Conservation (phyloP, 2,329 filamentous ascomycete species). For the Cercospora sp. region DNA sequence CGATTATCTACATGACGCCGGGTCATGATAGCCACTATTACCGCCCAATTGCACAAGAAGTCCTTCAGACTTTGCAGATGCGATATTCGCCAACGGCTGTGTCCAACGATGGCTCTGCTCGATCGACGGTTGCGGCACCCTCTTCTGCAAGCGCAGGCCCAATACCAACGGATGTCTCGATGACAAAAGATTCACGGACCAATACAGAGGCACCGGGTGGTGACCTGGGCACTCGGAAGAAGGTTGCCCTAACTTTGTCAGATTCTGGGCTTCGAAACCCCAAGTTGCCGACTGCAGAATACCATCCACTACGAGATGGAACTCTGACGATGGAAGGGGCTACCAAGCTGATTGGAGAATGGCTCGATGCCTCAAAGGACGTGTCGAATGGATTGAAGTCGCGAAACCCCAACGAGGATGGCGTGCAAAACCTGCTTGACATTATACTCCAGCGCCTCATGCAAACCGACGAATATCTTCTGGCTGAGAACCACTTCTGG, state of each 20-base stretch:
- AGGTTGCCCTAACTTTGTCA: not conserved
- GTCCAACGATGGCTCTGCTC: too few species aligned
- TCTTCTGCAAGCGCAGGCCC: too few species aligned
- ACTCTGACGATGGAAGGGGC: not conserved
- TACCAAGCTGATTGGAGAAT: not conserved
- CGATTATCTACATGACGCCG: not conserved
- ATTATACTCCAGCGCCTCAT: not conserved
- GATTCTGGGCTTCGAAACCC: not conserved
- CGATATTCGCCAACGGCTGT: not conserved
- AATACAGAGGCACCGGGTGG: too few species aligned
- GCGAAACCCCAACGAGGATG: too few species aligned
- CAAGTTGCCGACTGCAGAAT: not conserved
- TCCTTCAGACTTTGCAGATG: not conserved
- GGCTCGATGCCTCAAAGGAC: not conserved
- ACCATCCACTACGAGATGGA: not conserved
- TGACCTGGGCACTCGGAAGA: not conserved
- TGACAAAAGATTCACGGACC: too few species aligned
- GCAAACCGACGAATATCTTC: not conserved
- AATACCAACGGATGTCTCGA: too few species aligned
- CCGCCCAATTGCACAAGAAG: not conserved
- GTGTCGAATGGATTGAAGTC: not conserved
- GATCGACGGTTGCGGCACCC: too few species aligned
- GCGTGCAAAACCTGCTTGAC: not conserved
- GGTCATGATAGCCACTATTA: not conserved
- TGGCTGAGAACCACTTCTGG: not conserved